A percentile compares a stretch with the other conserved stretches of the same genome.
Evolutionary conservation across 2,329 filamentous ascomycete species (phyloP).

Genomic region (Colletotrichum sp.): DNA sequence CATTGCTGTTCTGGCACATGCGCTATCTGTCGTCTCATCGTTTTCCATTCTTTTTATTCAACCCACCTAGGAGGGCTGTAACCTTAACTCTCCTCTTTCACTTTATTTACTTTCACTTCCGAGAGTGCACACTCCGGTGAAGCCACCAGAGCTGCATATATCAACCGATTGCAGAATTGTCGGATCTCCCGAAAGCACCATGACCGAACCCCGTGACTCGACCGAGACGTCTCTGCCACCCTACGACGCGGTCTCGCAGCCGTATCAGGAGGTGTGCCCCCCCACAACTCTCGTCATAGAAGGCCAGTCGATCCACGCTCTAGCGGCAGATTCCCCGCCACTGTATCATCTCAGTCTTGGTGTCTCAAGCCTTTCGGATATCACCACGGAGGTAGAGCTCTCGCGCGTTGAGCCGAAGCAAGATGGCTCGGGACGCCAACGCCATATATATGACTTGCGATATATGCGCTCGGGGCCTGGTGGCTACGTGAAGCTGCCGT

Average conservation of each 20-base stretch:
- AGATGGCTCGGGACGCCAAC: neutral
- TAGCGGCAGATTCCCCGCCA: neutral
- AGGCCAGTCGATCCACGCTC: neutral
- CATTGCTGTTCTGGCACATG: neutral
- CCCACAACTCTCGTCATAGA: neutral
- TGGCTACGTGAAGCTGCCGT: neutral
- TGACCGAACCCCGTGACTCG: neutral
- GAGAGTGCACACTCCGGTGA: no score
- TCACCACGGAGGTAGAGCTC: neutral
- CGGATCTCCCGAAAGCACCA: neutral
- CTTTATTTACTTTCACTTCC: no score
- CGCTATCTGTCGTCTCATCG: no score
- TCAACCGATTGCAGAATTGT: neutral
- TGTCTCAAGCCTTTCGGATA: neutral
- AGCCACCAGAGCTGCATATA: no score
- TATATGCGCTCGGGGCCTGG: neutral
- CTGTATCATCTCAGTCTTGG: neutral
- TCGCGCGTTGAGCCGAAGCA: neutral
- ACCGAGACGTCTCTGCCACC: neutral
- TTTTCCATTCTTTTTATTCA: no score
- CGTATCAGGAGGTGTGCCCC: neutral
- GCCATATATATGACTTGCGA: constrained; percentile 3
- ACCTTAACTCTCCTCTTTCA: no score
- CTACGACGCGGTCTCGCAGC: neutral
- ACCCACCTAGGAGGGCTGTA: no score